Evolutionary conservation across 768 basidiomycete species (phyloP).

Genomic region (Lenzites betulinus): DNA sequence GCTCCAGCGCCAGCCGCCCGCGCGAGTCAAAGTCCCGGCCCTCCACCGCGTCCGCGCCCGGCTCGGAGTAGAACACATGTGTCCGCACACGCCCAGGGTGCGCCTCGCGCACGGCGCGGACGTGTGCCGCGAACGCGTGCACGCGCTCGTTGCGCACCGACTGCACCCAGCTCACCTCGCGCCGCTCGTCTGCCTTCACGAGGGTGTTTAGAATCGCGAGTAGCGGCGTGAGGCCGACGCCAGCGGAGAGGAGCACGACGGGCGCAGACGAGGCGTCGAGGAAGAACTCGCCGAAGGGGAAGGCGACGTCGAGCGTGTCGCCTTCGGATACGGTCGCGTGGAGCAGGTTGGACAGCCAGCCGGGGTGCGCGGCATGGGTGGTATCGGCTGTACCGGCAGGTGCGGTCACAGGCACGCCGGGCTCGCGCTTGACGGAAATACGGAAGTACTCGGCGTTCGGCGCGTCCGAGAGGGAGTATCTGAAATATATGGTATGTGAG

Average conservation of each 20-base stretch:
- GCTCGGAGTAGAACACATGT: conserved; percentile 19
- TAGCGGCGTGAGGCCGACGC: conserved; percentile 30
- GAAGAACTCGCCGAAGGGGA: conserved; percentile 32
- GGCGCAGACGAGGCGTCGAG: conserved; percentile 25
- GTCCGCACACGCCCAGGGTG: conserved; percentile 16
- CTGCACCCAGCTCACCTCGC: conserved; percentile 27
- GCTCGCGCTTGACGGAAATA: conserved; percentile 30
- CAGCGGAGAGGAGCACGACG: conserved; percentile 30
- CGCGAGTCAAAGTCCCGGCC: conserved; percentile 21
- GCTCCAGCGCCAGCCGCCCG: conserved; percentile 20
- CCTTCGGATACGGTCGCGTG: conserved; percentile 26
- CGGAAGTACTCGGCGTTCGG: conserved; percentile 25
- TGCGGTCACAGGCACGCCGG: conserved; percentile 15
- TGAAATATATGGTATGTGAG: background rate
- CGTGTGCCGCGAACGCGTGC: conserved; percentile 19
- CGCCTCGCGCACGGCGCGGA: conserved; percentile 11
- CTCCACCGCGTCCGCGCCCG: conserved; percentile 11
- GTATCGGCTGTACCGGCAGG: conserved; percentile 18
- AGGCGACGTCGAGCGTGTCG: conserved; percentile 24
- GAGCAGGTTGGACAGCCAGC: conserved; percentile 29
- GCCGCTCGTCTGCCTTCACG: background rate
- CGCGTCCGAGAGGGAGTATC: conserved; percentile 29
- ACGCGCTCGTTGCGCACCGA: conserved; percentile 23
- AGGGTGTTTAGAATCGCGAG: conserved; percentile 30
- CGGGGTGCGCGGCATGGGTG: conserved; percentile 21